phyloP scores from a whole-genome alignment of 768 basidiomycete genomes.

The Boletus huronensis region DNA sequence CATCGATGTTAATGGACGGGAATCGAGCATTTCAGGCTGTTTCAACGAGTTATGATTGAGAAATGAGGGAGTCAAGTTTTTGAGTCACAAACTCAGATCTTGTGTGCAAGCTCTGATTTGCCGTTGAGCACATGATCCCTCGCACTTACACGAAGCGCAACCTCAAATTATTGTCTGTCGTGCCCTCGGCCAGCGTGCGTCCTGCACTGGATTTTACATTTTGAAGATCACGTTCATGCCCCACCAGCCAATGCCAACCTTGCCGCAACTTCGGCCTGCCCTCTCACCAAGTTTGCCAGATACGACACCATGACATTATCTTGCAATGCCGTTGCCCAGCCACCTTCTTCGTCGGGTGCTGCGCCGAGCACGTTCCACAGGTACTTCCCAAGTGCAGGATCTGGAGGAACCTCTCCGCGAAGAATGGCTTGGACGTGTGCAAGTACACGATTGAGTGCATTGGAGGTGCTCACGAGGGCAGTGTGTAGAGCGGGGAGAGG shows the following conservation, averaged over 20 bases:
- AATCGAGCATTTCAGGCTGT: background rate
- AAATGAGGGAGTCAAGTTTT: background rate
- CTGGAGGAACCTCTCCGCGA: constrained; percentile 71
- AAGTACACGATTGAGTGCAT: constrained; percentile 83
- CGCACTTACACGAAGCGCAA: background rate
- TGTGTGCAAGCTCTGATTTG: background rate
- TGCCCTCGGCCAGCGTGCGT: background rate
- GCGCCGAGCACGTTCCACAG: constrained; percentile 81
- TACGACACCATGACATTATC: constrained; percentile 95
- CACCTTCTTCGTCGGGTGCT: constrained; percentile 69
- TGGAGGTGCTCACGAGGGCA: constrained; percentile 63
- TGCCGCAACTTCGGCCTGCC: constrained; percentile 89
- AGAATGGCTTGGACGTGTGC: constrained; percentile 80
- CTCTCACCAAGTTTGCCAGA: constrained; percentile 86
- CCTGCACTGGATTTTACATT: constrained; percentile 1
- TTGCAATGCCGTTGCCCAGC: constrained; percentile 77
- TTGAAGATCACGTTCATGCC: constrained; percentile 13
- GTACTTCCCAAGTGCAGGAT: constrained; percentile 85
- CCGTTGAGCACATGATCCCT: background rate
- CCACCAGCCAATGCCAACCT: constrained; percentile 72
- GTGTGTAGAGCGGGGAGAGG: constrained; percentile 51
- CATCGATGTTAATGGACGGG: background rate
- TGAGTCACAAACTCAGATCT: background rate
- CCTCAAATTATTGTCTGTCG: background rate
- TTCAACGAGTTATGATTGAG: background rate